Conservation (phyloP, 2,329 filamentous ascomycete genomes). For the Claviceps paspali region DNA sequence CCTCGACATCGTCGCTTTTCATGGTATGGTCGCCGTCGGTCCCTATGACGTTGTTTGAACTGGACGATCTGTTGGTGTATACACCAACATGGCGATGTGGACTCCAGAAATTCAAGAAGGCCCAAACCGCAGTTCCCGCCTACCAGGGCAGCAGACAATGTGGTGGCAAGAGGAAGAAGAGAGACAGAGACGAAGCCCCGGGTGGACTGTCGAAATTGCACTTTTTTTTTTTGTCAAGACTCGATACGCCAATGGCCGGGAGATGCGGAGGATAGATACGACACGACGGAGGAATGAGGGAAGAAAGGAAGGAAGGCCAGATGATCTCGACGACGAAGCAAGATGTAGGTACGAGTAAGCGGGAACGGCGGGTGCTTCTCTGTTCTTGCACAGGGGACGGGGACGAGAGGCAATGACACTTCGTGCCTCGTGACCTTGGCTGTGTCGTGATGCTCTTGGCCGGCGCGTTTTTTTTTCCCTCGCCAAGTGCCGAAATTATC, state of each 20-base stretch:
- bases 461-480: not conserved
- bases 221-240: not conserved
- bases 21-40: constrained; percentile 16
- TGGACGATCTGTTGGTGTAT: constrained; percentile 12
- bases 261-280: not conserved
- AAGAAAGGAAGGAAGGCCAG: not conserved
- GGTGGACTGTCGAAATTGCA: not conserved
- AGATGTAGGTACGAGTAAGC: not conserved
- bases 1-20: constrained; percentile 23
- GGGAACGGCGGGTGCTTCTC: constrained; percentile 3
- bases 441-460: not conserved
- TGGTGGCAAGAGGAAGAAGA: constrained; percentile 3
- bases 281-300: not conserved
- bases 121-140: constrained; percentile 4
- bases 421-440: not conserved
- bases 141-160: constrained; percentile 7
- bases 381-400: not conserved
- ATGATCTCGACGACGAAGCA: not conserved
- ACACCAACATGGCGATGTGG: constrained; percentile 19
- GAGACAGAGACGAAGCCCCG: constrained; percentile 6
- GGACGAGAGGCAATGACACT: not conserved
- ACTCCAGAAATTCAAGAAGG: constrained; percentile 1
- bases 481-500: constrained; percentile 3
- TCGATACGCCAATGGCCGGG: not conserved
- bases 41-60: constrained; percentile 11